Evolutionary conservation across 73 alveolate genomes (phyloP).

Genomic region (Paramecium octaurelia): DNA sequence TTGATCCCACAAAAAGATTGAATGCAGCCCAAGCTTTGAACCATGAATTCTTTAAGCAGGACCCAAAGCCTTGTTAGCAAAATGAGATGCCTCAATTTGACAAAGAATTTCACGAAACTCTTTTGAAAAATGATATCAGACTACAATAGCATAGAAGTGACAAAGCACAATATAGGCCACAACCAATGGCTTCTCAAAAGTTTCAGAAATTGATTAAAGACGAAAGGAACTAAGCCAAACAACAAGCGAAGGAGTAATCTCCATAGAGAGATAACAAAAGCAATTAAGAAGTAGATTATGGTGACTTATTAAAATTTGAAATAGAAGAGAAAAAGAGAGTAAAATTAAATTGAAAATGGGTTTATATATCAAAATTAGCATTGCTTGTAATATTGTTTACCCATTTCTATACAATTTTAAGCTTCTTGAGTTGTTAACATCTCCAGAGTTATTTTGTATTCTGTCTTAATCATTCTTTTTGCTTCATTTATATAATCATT

Average conservation of each 20-base stretch:
- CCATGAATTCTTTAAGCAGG: conserved; percentile 83
- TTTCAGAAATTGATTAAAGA: conserved; percentile 17
- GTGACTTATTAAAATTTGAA: neutral
- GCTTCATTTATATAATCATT: neutral
- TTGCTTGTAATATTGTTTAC: conserved; percentile 1
- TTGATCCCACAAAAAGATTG: conserved; percentile 89
- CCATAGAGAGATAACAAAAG: neutral
- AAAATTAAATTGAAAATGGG: neutral
- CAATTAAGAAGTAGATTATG: neutral
- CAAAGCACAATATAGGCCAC: neutral
- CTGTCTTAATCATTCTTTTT: neutral
- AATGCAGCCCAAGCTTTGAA: conserved; percentile 89
- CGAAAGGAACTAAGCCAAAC: neutral
- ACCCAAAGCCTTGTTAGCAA: conserved; percentile 73
- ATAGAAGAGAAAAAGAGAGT: neutral
- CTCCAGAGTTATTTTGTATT: neutral
- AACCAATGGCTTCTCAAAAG: neutral
- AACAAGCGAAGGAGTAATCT: neutral
- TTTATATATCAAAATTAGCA: neutral
- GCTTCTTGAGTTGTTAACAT: neutral
- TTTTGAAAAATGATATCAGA: conserved; percentile 85
- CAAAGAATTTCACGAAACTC: conserved; percentile 92
- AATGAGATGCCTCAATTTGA: conserved; percentile 78
- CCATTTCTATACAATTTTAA: conserved; percentile 27
- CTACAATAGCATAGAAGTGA: conserved; percentile 53